These are phyloP conservation scores for Verticillium longisporum DNA, from an alignment of 2,329 filamentous ascomycete genomes.

Conservation along the genomic window DNA sequence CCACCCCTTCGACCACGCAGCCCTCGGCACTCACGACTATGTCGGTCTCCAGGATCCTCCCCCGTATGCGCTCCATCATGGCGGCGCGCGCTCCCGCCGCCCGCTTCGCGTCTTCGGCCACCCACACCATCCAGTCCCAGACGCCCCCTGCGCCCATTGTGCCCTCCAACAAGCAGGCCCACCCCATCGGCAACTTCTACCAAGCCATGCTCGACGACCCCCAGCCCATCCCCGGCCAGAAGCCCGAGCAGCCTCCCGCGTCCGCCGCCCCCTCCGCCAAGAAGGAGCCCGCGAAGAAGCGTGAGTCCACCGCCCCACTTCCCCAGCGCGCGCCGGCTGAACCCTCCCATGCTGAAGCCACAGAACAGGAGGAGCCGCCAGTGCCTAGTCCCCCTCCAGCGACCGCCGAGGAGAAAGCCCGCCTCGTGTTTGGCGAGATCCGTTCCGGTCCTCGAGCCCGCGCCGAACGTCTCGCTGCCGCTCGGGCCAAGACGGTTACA, in stretches of 20 bases:
- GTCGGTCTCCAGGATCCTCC: constrained; percentile 25
- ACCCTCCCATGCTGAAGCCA: constrained; percentile 14
- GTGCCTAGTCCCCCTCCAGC: constrained; percentile 25
- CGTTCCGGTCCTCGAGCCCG: constrained; percentile 68
- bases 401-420: constrained; percentile 46
- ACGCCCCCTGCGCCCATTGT: constrained; percentile 18
- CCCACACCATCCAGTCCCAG: constrained; percentile 18
- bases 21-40: constrained; percentile 2
- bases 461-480: constrained; percentile 50
- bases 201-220: constrained; percentile 45
- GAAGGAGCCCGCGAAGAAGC: constrained; percentile 14
- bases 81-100: constrained; percentile 13
- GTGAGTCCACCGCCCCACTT: constrained; percentile 12
- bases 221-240: constrained; percentile 29
- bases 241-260: constrained; percentile 37
- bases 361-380: constrained; percentile 5
- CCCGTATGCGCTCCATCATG: constrained; percentile 19
- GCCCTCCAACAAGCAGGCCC: constrained; percentile 27
- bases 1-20: neutral
- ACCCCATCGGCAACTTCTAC: constrained; percentile 52
- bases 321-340: neutral
- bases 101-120: constrained; percentile 20
- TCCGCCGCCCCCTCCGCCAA: constrained; percentile 8
- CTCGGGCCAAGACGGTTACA: constrained; percentile 49
- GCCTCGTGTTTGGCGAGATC: constrained; percentile 76